A percentile compares a stretch with the other conserved stretches of the same genome.
phyloP scores from a whole-genome alignment of 192 early-diverging fungal species.

The Coemansia sp. region DNA sequence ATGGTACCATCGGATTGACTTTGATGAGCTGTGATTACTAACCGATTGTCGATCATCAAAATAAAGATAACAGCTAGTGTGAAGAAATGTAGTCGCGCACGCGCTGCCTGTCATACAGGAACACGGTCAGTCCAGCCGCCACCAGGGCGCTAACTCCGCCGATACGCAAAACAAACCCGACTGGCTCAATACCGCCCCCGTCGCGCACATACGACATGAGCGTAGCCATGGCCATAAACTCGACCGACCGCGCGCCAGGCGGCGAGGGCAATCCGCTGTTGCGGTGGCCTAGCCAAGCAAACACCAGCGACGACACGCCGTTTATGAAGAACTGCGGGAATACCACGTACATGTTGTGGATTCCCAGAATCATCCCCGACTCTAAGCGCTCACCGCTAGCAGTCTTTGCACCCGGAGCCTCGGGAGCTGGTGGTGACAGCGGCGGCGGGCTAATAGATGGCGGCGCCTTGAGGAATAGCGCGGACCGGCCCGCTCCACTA shows the following conservation, averaged over 20 bases:
- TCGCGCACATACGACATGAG: slow-evolving; percentile 4
- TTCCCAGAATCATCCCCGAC: slow-evolving; percentile 82
- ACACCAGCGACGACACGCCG: slow-evolving; percentile 45
- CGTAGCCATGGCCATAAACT: slow-evolving; percentile 36
- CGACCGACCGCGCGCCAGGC: slow-evolving; percentile 29
- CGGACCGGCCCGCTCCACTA: background rate
- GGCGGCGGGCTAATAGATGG: too few relatives aligned
- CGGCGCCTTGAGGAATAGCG: slow-evolving; percentile 13
- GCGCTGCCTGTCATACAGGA: slow-evolving; percentile 45
- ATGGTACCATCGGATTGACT: slow-evolving; percentile 14
- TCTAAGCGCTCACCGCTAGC: slow-evolving; percentile 14
- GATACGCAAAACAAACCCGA: slow-evolving; percentile 47
- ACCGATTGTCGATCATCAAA: background rate
- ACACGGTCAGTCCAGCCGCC: slow-evolving; percentile 33
- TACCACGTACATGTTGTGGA: slow-evolving; percentile 98
- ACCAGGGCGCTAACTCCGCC: slow-evolving; percentile 46
- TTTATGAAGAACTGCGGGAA: slow-evolving; percentile 87
- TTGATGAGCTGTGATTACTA: background rate
- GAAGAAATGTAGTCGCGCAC: slow-evolving; percentile 33
- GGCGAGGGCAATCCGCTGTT: background rate
- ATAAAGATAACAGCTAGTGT: too few relatives aligned
- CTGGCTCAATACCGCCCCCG: slow-evolving; percentile 7
- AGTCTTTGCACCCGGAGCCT: background rate
- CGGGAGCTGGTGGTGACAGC: background rate
- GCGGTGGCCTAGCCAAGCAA: slow-evolving; percentile 37